A percentile compares a stretch with the other conserved stretches of the same genome.
Conservation (phyloP, 768 basidiomycete species). For the Tricholoma saponaceum region DNA sequence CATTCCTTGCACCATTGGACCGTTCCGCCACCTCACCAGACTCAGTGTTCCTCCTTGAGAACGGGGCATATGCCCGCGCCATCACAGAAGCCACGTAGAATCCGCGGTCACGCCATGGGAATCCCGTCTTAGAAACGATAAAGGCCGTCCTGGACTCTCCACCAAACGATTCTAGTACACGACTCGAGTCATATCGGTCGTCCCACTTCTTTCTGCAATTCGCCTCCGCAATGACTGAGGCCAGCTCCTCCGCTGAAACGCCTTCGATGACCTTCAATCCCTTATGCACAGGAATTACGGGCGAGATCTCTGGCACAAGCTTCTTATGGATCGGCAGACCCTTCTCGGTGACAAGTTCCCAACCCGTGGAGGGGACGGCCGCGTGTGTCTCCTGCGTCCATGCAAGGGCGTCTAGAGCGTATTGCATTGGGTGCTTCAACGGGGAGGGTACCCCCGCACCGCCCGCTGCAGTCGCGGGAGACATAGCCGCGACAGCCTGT, state of each 20-base stretch:
- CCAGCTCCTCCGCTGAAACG: slow-evolving; percentile 88
- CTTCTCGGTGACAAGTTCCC: slow-evolving; percentile 76
- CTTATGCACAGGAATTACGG: slow-evolving; percentile 78
- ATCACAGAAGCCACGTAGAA: slow-evolving; percentile 77
- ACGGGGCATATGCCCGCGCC: slow-evolving; percentile 49
- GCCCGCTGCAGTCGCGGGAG: slow-evolving; percentile 45
- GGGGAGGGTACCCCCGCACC: slow-evolving; percentile 43
- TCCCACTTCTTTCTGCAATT: slow-evolving; percentile 84
- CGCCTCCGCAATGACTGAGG: slow-evolving; percentile 62
- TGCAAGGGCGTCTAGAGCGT: slow-evolving; percentile 76
- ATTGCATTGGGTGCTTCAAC: slow-evolving; percentile 69
- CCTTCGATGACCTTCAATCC: slow-evolving; percentile 92
- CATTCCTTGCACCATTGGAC: slow-evolving; percentile 44
- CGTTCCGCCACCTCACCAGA: slow-evolving; percentile 33
- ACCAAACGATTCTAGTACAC: slow-evolving; percentile 73
- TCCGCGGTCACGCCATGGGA: slow-evolving; percentile 88
- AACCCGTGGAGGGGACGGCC: slow-evolving; percentile 51
- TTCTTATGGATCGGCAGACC: slow-evolving; percentile 75
- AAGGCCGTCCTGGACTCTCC: slow-evolving; percentile 71
- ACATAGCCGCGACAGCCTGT: slow-evolving; percentile 73
- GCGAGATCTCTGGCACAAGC: slow-evolving; percentile 71
- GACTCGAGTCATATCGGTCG: slow-evolving; percentile 71
- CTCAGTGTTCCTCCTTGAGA: slow-evolving; percentile 37
- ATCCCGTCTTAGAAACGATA: slow-evolving; percentile 68
- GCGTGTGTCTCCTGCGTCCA: slow-evolving; percentile 75